Evolutionary conservation across 257 asterid genomes (phyloP), one percentile per base, ranked within the genome.

Genomic region (Mentha longifolia): DNA sequence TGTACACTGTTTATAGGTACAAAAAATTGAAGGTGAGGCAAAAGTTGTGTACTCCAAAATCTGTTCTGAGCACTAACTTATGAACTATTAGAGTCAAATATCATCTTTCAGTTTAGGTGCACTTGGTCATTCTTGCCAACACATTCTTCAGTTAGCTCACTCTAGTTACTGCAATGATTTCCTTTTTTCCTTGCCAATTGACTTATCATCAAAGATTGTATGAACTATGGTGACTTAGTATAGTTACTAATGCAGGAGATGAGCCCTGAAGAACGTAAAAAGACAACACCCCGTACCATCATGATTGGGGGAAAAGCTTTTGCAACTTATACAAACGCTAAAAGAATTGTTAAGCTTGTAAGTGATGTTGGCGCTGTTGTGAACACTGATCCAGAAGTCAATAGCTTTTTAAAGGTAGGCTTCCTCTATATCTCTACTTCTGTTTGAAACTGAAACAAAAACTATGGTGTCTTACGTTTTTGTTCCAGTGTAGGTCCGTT

Each of bases 231-330:
- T 68, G 52, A 57, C 63, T 67, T 59, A 6, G 67, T 68, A 14
- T 22, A 25, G 57, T 35, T 65, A 57, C 39, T 68, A 22, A 76
- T 85, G 81, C 89, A 95, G 99, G 99, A 85, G 84, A 92, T 95
- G 99, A 95, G 87, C 82, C 89, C 92, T 37, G 92, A 82, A 76
- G 96, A 92, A 41, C 92, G 96, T 59, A 82, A 87, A 78, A 81
- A 78, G 14, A 79, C 88, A 16, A 92, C 98, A 57, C 84, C 97
- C 19, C 99, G 99, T 33, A 95, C 99, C 37, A 85, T 92, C 83
- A 92, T 95, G 99, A 80, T 95, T 50, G 99, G 99, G 47, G 99
- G 99, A 79, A 95, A 95, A 88, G 99, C 99, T 30, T 95, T 95
- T 72, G 98, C 99, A 4, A 95, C 99, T 25, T 95, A 95, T 73